phyloP scores from a whole-genome alignment of 1,139 yeast genomes.

The Candida sp. region DNA sequence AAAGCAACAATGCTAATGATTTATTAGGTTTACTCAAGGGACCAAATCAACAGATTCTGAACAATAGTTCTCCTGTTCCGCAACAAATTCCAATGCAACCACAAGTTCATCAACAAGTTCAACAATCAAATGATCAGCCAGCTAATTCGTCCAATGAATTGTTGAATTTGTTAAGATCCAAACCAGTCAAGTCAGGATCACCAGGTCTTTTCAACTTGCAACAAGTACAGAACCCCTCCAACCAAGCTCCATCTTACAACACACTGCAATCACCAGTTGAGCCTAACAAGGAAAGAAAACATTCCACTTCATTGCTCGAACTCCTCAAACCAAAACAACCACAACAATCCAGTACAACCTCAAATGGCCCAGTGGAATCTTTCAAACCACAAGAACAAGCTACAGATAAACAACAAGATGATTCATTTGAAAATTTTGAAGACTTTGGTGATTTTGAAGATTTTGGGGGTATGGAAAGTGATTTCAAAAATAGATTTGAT shows the following conservation, averaged over 20 bases:
- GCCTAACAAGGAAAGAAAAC: background rate
- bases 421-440: conserved; percentile 32
- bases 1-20: conserved; percentile 9
- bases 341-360: background rate
- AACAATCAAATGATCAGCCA: background rate
- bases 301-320: conserved; percentile 2
- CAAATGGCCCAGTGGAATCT: conserved; percentile 5
- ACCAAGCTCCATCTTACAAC: background rate
- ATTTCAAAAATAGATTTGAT: conserved; percentile 9
- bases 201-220: background rate
- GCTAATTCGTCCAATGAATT: conserved; percentile 12
- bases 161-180: conserved; percentile 14
- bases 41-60: conserved; percentile 5
- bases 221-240: background rate
- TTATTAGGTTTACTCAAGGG: conserved; percentile 10
- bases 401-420: conserved; percentile 15
- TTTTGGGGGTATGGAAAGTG: conserved; percentile 17
- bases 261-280: background rate
- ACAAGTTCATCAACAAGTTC: background rate
- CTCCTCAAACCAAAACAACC: conserved; percentile 1
- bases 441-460: conserved; percentile 29
- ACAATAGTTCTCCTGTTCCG: background rate
- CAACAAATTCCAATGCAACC: background rate
- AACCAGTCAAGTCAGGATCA: conserved; percentile 3
- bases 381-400: conserved; percentile 7